Evolutionary conservation across 441 rosid genomes (phyloP), one percentile per base, ranked within the genome.

Genomic region (Biscutella laevigata): DNA sequence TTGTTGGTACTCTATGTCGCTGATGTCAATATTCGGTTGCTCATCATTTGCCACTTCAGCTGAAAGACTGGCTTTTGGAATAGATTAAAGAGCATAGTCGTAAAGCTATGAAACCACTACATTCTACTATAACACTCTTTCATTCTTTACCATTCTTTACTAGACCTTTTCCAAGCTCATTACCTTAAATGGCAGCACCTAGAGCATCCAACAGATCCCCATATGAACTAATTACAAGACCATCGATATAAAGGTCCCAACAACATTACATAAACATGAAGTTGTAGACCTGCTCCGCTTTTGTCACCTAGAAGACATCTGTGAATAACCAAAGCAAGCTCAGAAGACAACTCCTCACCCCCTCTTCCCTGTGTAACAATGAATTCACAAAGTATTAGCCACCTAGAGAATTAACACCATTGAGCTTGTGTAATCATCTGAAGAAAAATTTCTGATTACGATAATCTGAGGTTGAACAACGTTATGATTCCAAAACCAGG

Each of bases 231-330:
- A 83, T 39, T n/a, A 91, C 87, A 51, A 91, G 90, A 35, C 90
- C 80, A 67, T 91, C 87, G 7, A 91, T 76, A 30, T 88, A 88
- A 50, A 72, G 90, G 73, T 91, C 98, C 96, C 96, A 91, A 22
- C 94, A 91, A 39, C 85, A 60, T 75, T 79, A 7, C 20, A 37
- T 10, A 9, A 32, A 43, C 57, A 51, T 15, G 51, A 38, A 17
- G n/a, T 25, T 22, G 53, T 65, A 20, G 21, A 85, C 90, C 95
- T 81, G 87, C 78, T 59, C 94, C 95, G 46, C 83, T 87, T 76
- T 81, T 85, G 62, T 87, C 86, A 53, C 94, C 98, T 57, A 88
- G 70, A 41, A 91, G 88, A 71, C 94, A 87, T 58, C 19, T 65
- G 44, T 78, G 81, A 69, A 87, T 90, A 60, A 85, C 75, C 29